Evolutionary conservation across 352 stramenopile species (phyloP), one percentile per base, ranked within the genome.

Genomic region (Aphanomyces cochlioides): DNA sequence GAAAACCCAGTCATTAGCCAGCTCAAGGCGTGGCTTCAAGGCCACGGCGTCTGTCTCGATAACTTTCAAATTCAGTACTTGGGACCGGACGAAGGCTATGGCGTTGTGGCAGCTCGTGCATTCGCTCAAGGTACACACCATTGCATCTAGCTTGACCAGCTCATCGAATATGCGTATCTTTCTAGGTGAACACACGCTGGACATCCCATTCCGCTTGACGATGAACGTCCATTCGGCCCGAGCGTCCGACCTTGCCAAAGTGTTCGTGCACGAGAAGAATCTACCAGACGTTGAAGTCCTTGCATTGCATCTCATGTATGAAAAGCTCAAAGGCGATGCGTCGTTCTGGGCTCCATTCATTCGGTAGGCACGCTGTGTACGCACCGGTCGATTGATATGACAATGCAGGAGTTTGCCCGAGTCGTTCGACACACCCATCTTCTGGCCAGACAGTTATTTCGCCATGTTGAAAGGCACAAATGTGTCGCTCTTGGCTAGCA

Each of bases 281-380:
- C 74, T 85, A 37, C 74, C 77, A 36, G 58, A 71, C n/a, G 79
- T 85, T 36, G 81, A 89, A 57, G 66, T 89, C 48, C 65, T 89
- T 54, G 81, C 81, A 45, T 56, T 89, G 60, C 80, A 86, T 56
- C 70, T 89, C 17, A 85, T 89, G 79, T 74, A 86, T 60, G 81
- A 89, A 34, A 74, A 79, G 15, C 79, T 69, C 66, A 89, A 87
- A 66, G 74, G 74, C 7, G 56, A 17, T 0, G 56, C 57, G 0
- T 87, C 79, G 10, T 85, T 87, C 73, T 89, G 78, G 47, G 77
- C 77, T 28, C 79, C 79, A 17, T 89, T 86, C 66, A 82, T 89
- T 56, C 77, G 73, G 37, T 83, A 76, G 39, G 43, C 28, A 28
- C 28, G 28, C 28, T 28, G 28, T 28, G 28, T 2, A 28, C 28